Percentiles rank a stretch among this genome's conserved stretches.
phyloP scores from a whole-genome alignment of 768 basidiomycete genomes.

The Tylopilus felleus region DNA sequence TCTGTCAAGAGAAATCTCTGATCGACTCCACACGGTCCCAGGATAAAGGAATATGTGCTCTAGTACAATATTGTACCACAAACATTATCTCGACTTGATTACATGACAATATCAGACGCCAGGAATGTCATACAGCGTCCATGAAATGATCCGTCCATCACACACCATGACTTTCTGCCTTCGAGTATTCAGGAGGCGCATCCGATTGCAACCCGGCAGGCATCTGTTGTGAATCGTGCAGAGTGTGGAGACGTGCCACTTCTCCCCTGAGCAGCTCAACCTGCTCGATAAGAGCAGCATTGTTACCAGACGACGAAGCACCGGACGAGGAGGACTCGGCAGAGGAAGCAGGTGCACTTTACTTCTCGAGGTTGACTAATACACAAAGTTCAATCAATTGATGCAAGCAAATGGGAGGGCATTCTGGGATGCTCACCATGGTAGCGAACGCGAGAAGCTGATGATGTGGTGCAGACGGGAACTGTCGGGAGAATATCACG shows the following conservation, averaged over 20 bases:
- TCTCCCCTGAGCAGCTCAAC: slow-evolving; percentile 6
- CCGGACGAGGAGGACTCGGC: neutral
- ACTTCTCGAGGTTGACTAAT: neutral
- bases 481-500: neutral
- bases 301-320: neutral
- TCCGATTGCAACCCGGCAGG: neutral
- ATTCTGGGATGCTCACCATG: neutral
- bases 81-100: too few relatives aligned
- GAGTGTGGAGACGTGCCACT: slow-evolving; percentile 7
- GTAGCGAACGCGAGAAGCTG: neutral
- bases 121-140: too few relatives aligned
- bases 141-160: too few relatives aligned
- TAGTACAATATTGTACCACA: too few relatives aligned
- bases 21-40: too few relatives aligned
- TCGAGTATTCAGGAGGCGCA: neutral
- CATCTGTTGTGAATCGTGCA: neutral
- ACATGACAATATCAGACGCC: too few relatives aligned
- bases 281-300: neutral
- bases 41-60: too few relatives aligned
- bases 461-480: neutral
- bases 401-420: neutral
- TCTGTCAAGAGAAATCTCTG: too few relatives aligned
- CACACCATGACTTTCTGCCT: too few relatives aligned
- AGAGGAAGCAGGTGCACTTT: neutral
- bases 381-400: neutral